Evolutionary conservation across 2,329 filamentous ascomycete genomes (phyloP).

Genomic region (Blastomyces percursus): DNA sequence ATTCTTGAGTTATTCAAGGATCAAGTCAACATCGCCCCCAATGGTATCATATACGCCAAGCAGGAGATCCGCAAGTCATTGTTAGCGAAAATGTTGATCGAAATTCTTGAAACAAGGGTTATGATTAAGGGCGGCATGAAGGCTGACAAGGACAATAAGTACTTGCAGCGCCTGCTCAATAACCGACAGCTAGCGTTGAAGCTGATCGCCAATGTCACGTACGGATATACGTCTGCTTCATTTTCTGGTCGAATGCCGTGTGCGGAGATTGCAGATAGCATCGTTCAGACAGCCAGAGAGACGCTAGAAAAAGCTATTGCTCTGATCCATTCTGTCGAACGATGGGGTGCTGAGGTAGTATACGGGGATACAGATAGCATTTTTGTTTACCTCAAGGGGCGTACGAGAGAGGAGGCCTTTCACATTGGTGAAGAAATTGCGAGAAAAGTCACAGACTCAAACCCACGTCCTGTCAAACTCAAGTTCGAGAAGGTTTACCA

Average conservation of each 20-base stretch:
- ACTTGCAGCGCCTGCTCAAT: slow-evolving; percentile 75
- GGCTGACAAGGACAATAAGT: slow-evolving; percentile 74
- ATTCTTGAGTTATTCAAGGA: slow-evolving; percentile 69
- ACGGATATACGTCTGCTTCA: slow-evolving; percentile 92
- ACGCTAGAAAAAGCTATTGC: slow-evolving; percentile 90
- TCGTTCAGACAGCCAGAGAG: slow-evolving; percentile 90
- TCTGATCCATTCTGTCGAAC: slow-evolving; percentile 73
- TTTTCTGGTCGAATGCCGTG: slow-evolving; percentile 98
- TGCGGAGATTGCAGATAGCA: slow-evolving; percentile 94
- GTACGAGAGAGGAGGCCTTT: slow-evolving; percentile 80
- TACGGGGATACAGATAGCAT: slow-evolving; percentile 97
- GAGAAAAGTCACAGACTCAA: slow-evolving; percentile 73
- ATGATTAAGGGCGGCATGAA: slow-evolving; percentile 99
- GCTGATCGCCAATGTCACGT: slow-evolving; percentile 95
- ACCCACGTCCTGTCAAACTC: slow-evolving; percentile 83
- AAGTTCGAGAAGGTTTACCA: slow-evolving; percentile 99
- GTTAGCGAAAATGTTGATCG: slow-evolving; percentile 88
- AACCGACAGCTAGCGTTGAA: slow-evolving; percentile 91
- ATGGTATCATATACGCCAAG: slow-evolving; percentile 93
- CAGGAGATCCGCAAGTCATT: slow-evolving; percentile 77
- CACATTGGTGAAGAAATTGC: slow-evolving; percentile 87
- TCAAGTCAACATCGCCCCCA: slow-evolving; percentile 83
- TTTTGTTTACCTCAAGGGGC: slow-evolving; percentile 80
- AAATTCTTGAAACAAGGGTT: slow-evolving; percentile 88
- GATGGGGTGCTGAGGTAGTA: slow-evolving; percentile 92